Base-by-base conservation (phyloP, 495 filamentous ascomycete species). In the Aspergillus kassunensis region DNA sequence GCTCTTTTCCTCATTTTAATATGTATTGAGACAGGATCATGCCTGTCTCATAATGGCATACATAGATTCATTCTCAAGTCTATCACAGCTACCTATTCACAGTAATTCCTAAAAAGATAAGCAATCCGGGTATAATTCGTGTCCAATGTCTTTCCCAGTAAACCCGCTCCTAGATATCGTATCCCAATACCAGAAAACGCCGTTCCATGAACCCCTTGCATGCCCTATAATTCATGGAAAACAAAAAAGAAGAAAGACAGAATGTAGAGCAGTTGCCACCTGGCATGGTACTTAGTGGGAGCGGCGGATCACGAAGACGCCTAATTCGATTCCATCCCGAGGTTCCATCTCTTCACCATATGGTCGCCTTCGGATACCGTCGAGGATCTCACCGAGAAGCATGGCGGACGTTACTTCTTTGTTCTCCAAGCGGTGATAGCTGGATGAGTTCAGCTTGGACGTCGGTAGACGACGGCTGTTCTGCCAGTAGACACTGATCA, bases 351-450 rank as follows among this genome's bases (percentile, higher is more conserved):
- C 69, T 27, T 72, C 71, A 24, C 67, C 66, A 49, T 77, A 80
- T 10, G 66, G 67, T 34, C 74, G 67, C 57, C 64, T 66, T 60
- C 69, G 72, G 50, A 89, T 77, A 16, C 83, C 83, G 29, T 86
- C 80, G 41, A 85, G 70, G 44, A 89, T 80, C 56, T 87, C 80
- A 40, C 80, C 70, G 20, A 87, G 72, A 13, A 88, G 57, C 58
- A 76, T 76, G 36, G 81, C 65, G 1, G 79, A 71, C 4, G 74
- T 78, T 23, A 79, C 66, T 20, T 79, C 70, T 47, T 79, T 67
- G 52, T 65, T 56, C 18, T 64, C 52, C 56, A 72, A 51, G 24
- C 68, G 49, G 35, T 65, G 63, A 49, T 67, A 61, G 11, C 66
- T 51, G 37, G 67, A 61, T n/a, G 63, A 55, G 34, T 65, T 62